phyloP scores from a whole-genome alignment of 2,329 filamentous ascomycete species.

The Arthrinium phaeospermum region DNA sequence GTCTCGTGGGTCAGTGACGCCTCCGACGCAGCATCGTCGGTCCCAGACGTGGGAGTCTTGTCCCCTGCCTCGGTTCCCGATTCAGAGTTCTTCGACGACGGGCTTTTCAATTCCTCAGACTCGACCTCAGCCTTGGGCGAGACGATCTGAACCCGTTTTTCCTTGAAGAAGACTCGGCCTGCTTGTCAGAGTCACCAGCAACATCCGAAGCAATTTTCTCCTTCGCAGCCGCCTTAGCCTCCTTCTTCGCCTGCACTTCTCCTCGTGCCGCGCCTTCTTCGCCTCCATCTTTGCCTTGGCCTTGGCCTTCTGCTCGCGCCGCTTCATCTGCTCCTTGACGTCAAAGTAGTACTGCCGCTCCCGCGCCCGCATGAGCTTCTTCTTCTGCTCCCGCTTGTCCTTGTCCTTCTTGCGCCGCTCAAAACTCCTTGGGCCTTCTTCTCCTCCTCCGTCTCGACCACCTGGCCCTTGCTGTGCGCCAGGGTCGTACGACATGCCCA shows the following conservation, averaged over 20 bases:
- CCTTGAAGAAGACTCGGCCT: conserved; percentile 23
- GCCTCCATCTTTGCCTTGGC: conserved; percentile 41
- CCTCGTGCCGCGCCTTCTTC: conserved; percentile 34
- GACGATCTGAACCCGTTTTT: conserved; percentile 44
- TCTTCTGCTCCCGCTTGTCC: conserved; percentile 44
- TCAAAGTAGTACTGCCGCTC: conserved; percentile 34
- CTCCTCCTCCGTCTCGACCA: conserved; percentile 55
- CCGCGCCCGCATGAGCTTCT: conserved; percentile 44
- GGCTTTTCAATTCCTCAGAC: conserved; percentile 24
- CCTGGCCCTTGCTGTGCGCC: conserved; percentile 68
- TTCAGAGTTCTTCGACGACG: conserved; percentile 23
- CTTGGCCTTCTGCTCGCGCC: conserved; percentile 44
- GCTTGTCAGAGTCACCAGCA: not conserved
- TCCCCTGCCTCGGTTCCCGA: conserved; percentile 24
- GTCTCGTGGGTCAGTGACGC: conserved; percentile 21
- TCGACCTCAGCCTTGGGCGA: conserved; percentile 23
- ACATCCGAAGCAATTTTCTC: not conserved
- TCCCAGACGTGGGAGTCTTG: conserved; percentile 27
- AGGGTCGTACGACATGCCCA: conserved; percentile 74
- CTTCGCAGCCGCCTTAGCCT: conserved; percentile 22
- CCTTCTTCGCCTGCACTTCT: conserved; percentile 30
- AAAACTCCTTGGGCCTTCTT: conserved; percentile 51
- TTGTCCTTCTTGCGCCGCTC: conserved; percentile 49
- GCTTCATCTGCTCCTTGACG: conserved; percentile 49
- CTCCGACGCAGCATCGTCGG: conserved; percentile 22